A percentile compares a stretch with the other conserved stretches of the same genome.
Conservation (phyloP, 306 rosid species). For the Hippophae rhamnoides region DNA sequence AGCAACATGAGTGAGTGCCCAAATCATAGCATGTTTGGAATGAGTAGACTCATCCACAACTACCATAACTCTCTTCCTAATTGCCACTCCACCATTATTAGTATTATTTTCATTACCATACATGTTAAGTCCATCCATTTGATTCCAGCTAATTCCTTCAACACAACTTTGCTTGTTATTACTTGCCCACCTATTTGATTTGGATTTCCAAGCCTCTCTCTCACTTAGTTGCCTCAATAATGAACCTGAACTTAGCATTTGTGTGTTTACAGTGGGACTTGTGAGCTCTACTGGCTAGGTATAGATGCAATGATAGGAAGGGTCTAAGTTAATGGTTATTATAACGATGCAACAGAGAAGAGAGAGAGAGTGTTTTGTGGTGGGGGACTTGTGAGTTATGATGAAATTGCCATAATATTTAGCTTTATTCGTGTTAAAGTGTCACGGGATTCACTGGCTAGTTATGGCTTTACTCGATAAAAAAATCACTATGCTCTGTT, state of each 20-base stretch:
- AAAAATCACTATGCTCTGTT: slow-evolving; percentile 15
- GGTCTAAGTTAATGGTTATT: neutral
- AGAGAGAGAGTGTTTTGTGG: slow-evolving; percentile 12
- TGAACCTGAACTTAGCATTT: slow-evolving; percentile 44
- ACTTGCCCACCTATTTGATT: slow-evolving; percentile 39
- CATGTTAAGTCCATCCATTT: slow-evolving; percentile 50
- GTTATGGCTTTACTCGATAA: neutral
- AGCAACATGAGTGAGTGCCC: slow-evolving; percentile 84
- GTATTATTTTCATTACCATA: slow-evolving; percentile 31
- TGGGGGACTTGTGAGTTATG: neutral
- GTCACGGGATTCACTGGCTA: too few species aligned
- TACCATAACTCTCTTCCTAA: slow-evolving; percentile 87
- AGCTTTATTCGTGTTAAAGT: too few species aligned
- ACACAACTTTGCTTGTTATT: slow-evolving; percentile 20
- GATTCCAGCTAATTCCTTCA: slow-evolving; percentile 24
- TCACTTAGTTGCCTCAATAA: slow-evolving; percentile 55
- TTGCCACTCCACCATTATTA: slow-evolving; percentile 26
- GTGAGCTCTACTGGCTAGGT: too few species aligned
- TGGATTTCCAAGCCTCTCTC: slow-evolving; percentile 59
- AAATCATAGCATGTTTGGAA: slow-evolving; percentile 82
- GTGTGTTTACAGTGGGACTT: slow-evolving; percentile 1
- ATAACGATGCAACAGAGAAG: slow-evolving; percentile 12
- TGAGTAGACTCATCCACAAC: slow-evolving; percentile 65
- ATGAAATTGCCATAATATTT: neutral
- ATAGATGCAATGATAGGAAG: slow-evolving; percentile 11